A percentile compares a stretch with the other conserved stretches of the same genome.
These are phyloP conservation scores for Sanghuangporus baumii DNA, from an alignment of 1,284 basidiomycete species.

Conservation along the genomic window DNA sequence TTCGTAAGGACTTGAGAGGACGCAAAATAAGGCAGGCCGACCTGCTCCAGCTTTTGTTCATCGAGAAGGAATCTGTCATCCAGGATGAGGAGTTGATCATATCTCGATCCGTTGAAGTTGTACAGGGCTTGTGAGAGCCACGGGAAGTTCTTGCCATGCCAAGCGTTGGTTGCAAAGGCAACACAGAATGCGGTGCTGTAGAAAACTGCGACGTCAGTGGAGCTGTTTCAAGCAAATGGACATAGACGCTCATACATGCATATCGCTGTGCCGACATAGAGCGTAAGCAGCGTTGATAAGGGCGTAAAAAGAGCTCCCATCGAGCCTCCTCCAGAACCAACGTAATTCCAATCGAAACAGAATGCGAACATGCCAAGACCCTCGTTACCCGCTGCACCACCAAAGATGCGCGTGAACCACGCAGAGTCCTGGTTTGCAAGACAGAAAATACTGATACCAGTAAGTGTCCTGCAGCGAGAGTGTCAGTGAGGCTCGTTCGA, in stretches of 20 bases:
- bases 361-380: slow-evolving; percentile 31
- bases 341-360: slow-evolving; percentile 32
- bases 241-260: slow-evolving; percentile 25
- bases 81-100: slow-evolving; percentile 35
- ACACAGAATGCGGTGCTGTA: slow-evolving; percentile 27
- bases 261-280: slow-evolving; percentile 27
- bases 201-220: slow-evolving; percentile 37
- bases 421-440: slow-evolving; percentile 45
- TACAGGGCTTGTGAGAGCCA: slow-evolving; percentile 40
- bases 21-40: slow-evolving; percentile 40
- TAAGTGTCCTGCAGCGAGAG: slow-evolving; percentile 36
- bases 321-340: slow-evolving; percentile 28
- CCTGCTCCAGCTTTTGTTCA: slow-evolving; percentile 5
- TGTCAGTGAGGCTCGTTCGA: slow-evolving; percentile 6
- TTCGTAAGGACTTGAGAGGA: slow-evolving; percentile 36
- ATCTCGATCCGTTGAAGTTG: slow-evolving; percentile 33
- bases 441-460: slow-evolving; percentile 55
- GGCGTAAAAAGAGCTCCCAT: slow-evolving; percentile 36
- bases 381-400: slow-evolving; percentile 40
- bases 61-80: slow-evolving; percentile 25
- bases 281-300: slow-evolving; percentile 31
- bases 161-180: slow-evolving; percentile 28
- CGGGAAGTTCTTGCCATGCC: slow-evolving; percentile 34
- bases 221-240: slow-evolving; percentile 23
- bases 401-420: slow-evolving; percentile 56